Evolutionary conservation across 75 land plant genomes (phyloP).

Genomic region (Selaginella tamariscina): DNA sequence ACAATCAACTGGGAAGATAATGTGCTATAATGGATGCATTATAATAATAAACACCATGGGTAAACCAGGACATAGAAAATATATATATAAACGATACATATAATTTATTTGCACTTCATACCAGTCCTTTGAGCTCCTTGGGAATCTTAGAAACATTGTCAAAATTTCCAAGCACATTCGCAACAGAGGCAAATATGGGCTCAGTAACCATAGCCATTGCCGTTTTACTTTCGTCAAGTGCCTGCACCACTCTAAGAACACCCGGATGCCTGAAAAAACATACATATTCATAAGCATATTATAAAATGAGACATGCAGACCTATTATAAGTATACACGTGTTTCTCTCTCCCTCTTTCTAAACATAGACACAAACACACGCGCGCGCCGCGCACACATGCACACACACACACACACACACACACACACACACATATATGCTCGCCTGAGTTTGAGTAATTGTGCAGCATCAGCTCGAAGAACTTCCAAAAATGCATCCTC

Average conservation of each 20-base stretch:
- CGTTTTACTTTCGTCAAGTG: conserved; percentile 83
- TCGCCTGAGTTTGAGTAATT: conserved; percentile 58
- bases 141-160: conserved; percentile 65
- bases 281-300: too few relatives aligned
- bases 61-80: neutral
- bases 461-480: conserved; percentile 60
- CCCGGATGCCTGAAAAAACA: conserved; percentile 97
- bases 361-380: too few relatives aligned
- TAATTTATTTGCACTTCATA: too few relatives aligned
- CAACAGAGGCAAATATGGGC: conserved; percentile 86
- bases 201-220: conserved; percentile 99
- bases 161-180: conserved; percentile 61
- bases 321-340: too few relatives aligned
- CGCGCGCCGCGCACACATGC: too few relatives aligned
- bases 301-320: too few relatives aligned
- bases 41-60: neutral
- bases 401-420: too few relatives aligned
- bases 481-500: conserved; percentile 85
- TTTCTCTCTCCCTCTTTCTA: too few relatives aligned
- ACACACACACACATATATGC: too few relatives aligned
- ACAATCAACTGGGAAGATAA: too few relatives aligned
- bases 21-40: neutral
- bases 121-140: conserved; percentile 82
- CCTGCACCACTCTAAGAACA: conserved; percentile 87
- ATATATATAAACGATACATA: too few relatives aligned